Conservation (phyloP, 2,329 filamentous ascomycete species). For the Xylaria hypoxylon region DNA sequence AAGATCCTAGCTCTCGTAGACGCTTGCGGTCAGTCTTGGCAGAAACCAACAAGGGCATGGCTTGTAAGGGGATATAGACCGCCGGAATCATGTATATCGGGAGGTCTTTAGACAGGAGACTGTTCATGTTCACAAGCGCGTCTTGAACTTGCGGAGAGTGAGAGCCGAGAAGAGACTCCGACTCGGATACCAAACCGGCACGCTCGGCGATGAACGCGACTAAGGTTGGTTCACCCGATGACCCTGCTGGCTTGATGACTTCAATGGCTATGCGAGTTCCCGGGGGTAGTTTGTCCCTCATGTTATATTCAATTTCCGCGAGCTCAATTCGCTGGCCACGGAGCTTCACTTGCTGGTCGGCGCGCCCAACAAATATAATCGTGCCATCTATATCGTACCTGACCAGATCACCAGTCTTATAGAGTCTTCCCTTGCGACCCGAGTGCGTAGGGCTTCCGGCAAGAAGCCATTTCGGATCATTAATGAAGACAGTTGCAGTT, state of each 20-base stretch:
- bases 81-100: slow-evolving; percentile 62
- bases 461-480: slow-evolving; percentile 64
- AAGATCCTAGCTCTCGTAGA: slow-evolving; percentile 58
- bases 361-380: slow-evolving; percentile 70
- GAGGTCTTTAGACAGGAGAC: slow-evolving; percentile 51
- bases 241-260: slow-evolving; percentile 59
- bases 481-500: slow-evolving; percentile 68
- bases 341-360: slow-evolving; percentile 76
- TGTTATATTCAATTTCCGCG: slow-evolving; percentile 64
- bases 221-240: slow-evolving; percentile 56
- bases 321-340: slow-evolving; percentile 74
- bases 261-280: slow-evolving; percentile 60
- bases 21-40: slow-evolving; percentile 63
- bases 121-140: slow-evolving; percentile 47
- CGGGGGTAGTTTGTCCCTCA: slow-evolving; percentile 58
- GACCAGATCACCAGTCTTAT: slow-evolving; percentile 71
- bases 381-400: slow-evolving; percentile 64
- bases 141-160: slow-evolving; percentile 45
- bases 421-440: slow-evolving; percentile 61
- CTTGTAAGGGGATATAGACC: slow-evolving; percentile 58
- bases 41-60: slow-evolving; percentile 62
- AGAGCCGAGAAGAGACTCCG: slow-evolving; percentile 44
- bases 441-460: slow-evolving; percentile 51
- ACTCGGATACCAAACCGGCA: slow-evolving; percentile 46
- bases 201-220: slow-evolving; percentile 57